phyloP scores from a whole-genome alignment of 768 basidiomycete species.

The Rhodotorula paludigena region DNA sequence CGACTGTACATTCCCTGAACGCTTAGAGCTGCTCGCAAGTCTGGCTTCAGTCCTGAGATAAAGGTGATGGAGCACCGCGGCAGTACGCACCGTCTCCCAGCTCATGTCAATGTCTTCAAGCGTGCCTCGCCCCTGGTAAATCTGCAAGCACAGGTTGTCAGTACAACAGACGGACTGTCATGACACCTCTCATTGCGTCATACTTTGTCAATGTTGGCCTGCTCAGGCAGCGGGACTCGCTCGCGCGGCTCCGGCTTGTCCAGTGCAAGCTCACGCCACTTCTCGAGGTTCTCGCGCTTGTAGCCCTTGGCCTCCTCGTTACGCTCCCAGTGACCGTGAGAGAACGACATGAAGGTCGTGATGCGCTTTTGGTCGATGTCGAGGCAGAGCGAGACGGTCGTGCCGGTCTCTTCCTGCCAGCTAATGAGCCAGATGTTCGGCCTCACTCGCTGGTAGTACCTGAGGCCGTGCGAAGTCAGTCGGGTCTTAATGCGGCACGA shows the following conservation, averaged over 20 bases:
- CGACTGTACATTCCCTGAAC: neutral
- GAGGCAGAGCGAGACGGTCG: conserved; percentile 18
- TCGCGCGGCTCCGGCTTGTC: conserved; percentile 5
- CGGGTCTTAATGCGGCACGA: no score
- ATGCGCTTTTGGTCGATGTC: conserved; percentile 22
- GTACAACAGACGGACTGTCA: neutral
- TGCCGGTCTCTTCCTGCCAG: conserved; percentile 36
- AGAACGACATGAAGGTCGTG: conserved; percentile 19
- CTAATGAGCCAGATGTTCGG: conserved; percentile 24
- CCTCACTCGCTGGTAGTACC: conserved; percentile 33
- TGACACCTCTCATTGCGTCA: neutral
- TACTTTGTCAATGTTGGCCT: conserved; percentile 32
- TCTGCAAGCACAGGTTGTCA: neutral
- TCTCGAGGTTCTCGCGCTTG: conserved; percentile 25
- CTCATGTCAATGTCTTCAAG: conserved; percentile 28
- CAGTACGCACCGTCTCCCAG: conserved; percentile 23
- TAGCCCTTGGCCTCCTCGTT: conserved; percentile 29
- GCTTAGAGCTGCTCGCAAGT: neutral
- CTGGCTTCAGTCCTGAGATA: neutral
- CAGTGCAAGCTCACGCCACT: conserved; percentile 21
- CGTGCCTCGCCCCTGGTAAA: conserved; percentile 17
- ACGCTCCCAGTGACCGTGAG: conserved; percentile 23
- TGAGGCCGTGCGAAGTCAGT: neutral
- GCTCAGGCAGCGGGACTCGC: conserved; percentile 13
- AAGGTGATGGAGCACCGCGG: neutral